A percentile compares a stretch with the other conserved stretches of the same genome.
Conservation (phyloP, 116 monocot species). For the Posidonia oceanica region DNA sequence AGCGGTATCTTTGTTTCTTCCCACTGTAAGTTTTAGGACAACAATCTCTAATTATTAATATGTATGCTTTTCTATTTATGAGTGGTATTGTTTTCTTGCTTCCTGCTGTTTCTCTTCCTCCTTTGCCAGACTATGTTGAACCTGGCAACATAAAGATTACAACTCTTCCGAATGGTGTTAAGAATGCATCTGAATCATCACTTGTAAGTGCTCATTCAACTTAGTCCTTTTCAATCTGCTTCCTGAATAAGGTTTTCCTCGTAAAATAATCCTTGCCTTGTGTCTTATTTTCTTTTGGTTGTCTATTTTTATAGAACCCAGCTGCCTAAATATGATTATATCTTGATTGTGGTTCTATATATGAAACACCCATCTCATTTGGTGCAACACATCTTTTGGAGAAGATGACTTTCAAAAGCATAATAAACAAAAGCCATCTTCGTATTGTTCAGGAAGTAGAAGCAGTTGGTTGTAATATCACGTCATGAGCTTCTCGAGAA, state of each 20-base stretch:
- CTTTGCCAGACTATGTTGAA: constrained; percentile 41
- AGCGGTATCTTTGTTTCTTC: no score
- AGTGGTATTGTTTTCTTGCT: constrained; percentile 7
- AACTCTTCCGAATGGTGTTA: constrained; percentile 79
- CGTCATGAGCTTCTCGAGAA: constrained; percentile 82
- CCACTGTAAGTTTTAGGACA: no score
- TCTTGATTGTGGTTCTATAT: constrained; percentile 77
- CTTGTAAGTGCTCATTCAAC: constrained; percentile 41
- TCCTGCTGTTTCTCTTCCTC: constrained; percentile 45
- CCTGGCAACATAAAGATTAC: constrained; percentile 59
- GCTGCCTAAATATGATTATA: constrained; percentile 73
- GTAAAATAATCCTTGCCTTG: neutral
- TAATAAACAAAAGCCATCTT: constrained; percentile 76
- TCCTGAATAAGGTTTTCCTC: neutral
- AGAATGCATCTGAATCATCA: constrained; percentile 86
- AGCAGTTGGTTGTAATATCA: constrained; percentile 74
- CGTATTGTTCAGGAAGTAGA: constrained; percentile 80
- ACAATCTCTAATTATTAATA: no score
- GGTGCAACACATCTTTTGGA: constrained; percentile 81
- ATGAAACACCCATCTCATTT: constrained; percentile 55
- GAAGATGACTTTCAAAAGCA: constrained; percentile 87
- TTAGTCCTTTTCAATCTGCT: neutral
- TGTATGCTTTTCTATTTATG: no score
- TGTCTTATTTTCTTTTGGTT: neutral
- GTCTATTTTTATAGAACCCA: no score